Evolutionary conservation across 108 stramenopile species (phyloP).

Genomic region (Schizochytrium sp.): DNA sequence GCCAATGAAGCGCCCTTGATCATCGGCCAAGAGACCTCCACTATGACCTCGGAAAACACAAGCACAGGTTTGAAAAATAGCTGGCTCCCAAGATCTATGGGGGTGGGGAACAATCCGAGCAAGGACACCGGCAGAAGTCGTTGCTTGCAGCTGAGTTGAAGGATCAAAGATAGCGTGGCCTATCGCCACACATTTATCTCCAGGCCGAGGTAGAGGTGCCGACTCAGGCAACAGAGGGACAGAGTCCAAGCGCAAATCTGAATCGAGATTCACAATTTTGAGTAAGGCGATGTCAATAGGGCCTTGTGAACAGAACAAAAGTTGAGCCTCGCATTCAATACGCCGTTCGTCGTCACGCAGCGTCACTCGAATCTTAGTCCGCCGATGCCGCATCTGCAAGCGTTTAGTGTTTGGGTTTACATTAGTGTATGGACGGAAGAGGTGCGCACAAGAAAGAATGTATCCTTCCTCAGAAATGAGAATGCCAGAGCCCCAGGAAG

Average conservation of each 20-base stretch:
- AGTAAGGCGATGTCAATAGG: constrained; percentile 20
- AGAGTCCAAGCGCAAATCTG: background rate
- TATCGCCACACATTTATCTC: constrained; percentile 5
- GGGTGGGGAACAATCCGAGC: background rate
- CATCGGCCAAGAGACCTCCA: constrained; percentile 41
- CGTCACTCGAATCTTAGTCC: background rate
- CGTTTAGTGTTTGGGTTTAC: constrained; percentile 45
- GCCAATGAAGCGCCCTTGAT: background rate
- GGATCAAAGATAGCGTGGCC: constrained; percentile 59
- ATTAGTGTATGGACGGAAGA: constrained; percentile 44
- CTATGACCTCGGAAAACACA: constrained; percentile 54
- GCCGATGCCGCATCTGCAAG: background rate
- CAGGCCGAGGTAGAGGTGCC: background rate
- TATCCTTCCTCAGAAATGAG: background rate
- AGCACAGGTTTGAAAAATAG: constrained; percentile 43
- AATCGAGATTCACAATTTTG: background rate
- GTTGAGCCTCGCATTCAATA: background rate
- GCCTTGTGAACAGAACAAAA: constrained; percentile 32
- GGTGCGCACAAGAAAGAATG: constrained; percentile 54
- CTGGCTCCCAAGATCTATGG: background rate
- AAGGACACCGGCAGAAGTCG: constrained; percentile 1
- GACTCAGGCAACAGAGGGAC: background rate
- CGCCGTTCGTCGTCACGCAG: constrained; percentile 11
- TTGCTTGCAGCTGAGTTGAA: constrained; percentile 42
- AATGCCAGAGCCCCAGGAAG: constrained; percentile 51